Conservation (phyloP, 2,329 filamentous ascomycete genomes). For the Beauveria sp. region DNA sequence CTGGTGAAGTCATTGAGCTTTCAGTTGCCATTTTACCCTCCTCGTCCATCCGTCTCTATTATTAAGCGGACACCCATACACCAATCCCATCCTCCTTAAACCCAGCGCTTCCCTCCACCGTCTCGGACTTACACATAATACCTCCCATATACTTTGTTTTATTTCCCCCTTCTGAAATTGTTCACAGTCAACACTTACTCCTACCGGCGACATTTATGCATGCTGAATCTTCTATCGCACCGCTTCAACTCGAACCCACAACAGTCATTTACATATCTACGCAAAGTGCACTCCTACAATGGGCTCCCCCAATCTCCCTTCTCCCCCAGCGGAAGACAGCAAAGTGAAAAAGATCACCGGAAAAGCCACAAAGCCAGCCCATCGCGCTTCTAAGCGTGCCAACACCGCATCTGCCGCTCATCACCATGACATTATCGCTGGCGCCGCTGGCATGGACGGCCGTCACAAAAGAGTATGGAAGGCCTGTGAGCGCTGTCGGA, state of each 20-base stretch:
- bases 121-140: slow-evolving; percentile 5
- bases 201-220: neutral
- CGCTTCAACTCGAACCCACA: neutral
- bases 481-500: slow-evolving; percentile 57
- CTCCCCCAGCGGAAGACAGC: slow-evolving; percentile 43
- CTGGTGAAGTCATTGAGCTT: slow-evolving; percentile 8
- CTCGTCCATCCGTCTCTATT: neutral
- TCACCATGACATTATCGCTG: slow-evolving; percentile 29
- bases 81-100: slow-evolving; percentile 2
- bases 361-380: slow-evolving; percentile 41
- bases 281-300: slow-evolving; percentile 26
- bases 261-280: neutral
- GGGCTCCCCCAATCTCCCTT: slow-evolving; percentile 41
- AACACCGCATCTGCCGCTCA: slow-evolving; percentile 27
- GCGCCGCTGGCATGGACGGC: slow-evolving; percentile 37
- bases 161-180: neutral
- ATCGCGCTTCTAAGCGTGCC: slow-evolving; percentile 45
- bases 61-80: slow-evolving; percentile 11
- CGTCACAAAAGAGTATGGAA: slow-evolving; percentile 61
- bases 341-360: slow-evolving; percentile 29
- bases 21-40: neutral
- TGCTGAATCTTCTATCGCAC: neutral
- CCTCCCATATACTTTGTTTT: neutral
- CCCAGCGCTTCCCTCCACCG: slow-evolving; percentile 1
- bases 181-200: neutral